These are phyloP conservation scores for Saccharomyces jurei DNA, from an alignment of 805 yeast species.

Conservation along the genomic window DNA sequence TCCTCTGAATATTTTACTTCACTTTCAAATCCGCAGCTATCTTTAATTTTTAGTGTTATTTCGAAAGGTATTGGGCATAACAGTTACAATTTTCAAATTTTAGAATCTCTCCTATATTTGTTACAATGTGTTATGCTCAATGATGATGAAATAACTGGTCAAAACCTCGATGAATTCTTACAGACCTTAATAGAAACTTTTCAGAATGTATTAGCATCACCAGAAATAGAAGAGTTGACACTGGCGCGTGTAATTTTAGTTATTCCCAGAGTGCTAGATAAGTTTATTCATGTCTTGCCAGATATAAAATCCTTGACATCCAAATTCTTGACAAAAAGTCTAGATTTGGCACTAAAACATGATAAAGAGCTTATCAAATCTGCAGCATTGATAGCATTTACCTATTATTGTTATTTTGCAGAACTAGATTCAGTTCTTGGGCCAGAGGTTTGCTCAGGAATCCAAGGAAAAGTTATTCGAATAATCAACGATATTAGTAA, in stretches of 20 bases:
- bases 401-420: conserved; percentile 40
- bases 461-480: conserved; percentile 24
- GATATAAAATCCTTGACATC: conserved; percentile 28
- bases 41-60: not conserved
- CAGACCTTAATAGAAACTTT: not conserved
- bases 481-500: conserved; percentile 41
- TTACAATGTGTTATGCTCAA: conserved; percentile 16
- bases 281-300: conserved; percentile 35
- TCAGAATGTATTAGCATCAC: not conserved
- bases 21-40: conserved; percentile 29
- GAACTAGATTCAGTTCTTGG: conserved; percentile 25
- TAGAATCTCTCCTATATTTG: conserved; percentile 21
- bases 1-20: conserved; percentile 49
- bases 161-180: not conserved
- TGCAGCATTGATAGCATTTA: conserved; percentile 42
- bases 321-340: conserved; percentile 17
- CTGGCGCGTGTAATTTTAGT: conserved; percentile 42
- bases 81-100: not conserved
- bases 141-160: conserved; percentile 12
- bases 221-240: conserved; percentile 29
- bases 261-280: conserved; percentile 51
- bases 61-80: not conserved
- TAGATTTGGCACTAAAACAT: conserved; percentile 21
- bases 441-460: conserved; percentile 9
- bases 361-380: conserved; percentile 28